A percentile compares a stretch with the other conserved stretches of the same genome.
phyloP scores from a whole-genome alignment of 768 basidiomycete species.

The Rhodotorula kratochvilovae region DNA sequence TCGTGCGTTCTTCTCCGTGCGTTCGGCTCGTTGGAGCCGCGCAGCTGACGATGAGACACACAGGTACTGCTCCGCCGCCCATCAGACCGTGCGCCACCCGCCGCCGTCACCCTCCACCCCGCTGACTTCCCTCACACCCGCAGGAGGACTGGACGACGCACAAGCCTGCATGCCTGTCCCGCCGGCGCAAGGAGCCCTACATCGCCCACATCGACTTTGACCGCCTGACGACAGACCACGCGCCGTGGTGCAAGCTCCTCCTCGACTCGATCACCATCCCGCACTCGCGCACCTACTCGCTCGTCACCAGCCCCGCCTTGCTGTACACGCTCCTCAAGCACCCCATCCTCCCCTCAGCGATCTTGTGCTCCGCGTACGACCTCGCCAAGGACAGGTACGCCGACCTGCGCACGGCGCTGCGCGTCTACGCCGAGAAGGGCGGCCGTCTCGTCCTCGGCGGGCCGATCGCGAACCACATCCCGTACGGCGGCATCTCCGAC shows the following conservation, averaged over 20 bases:
- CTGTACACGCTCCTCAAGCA: not conserved
- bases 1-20: not conserved
- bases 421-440: not conserved
- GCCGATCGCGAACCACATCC: not conserved
- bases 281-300: not conserved
- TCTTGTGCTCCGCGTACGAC: not conserved
- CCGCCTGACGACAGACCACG: not conserved
- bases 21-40: no score
- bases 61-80: not conserved
- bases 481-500: not conserved
- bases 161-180: not conserved
- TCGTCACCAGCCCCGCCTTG: not conserved
- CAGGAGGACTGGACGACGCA: constrained; percentile 8
- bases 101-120: no score
- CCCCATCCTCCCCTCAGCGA: not conserved
- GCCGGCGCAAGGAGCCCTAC: not conserved
- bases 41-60: no score
- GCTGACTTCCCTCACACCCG: not conserved
- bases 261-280: constrained; percentile 18
- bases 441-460: constrained; percentile 9
- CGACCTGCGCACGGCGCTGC: not conserved
- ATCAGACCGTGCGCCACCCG: not conserved
- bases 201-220: constrained; percentile 6
- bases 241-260: constrained; percentile 16
- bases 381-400: not conserved